Evolutionary conservation across 495 filamentous ascomycete genomes (phyloP).

Genomic region (Trichoderma erinaceum): DNA sequence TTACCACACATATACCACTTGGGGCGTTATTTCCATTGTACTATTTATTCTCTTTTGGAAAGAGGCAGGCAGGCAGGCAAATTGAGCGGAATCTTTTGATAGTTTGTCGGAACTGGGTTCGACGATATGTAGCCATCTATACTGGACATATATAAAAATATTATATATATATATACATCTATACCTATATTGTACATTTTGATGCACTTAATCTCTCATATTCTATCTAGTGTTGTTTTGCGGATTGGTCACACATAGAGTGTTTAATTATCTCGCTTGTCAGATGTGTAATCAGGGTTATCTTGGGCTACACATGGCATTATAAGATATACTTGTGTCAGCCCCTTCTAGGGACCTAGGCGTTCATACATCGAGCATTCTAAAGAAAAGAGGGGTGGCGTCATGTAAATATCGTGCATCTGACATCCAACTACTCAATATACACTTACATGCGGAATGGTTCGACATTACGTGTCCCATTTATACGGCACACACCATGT

Average conservation of each 20-base stretch:
- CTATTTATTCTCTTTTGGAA: neutral
- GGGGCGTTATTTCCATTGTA: neutral
- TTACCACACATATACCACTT: neutral
- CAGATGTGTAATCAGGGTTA: too few species aligned
- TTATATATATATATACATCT: neutral
- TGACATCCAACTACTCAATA: too few species aligned
- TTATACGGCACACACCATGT: neutral
- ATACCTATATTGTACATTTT: neutral
- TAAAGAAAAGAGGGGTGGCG: too few species aligned
- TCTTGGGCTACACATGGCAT: too few species aligned
- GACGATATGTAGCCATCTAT: neutral
- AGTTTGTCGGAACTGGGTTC: constrained; percentile 1
- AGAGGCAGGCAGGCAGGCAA: neutral
- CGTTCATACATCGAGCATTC: too few species aligned
- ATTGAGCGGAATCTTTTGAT: neutral
- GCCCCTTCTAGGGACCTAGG: too few species aligned
- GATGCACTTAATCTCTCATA: neutral
- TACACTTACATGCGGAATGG: too few species aligned
- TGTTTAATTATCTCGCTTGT: too few species aligned
- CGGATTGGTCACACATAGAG: too few species aligned
- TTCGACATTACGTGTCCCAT: too few species aligned
- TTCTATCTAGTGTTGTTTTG: neutral
- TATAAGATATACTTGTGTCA: too few species aligned
- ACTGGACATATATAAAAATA: neutral
- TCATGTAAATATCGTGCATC: too few species aligned